A percentile compares a stretch with the other conserved stretches of the same genome.
phyloP scores from a whole-genome alignment of 2,329 filamentous ascomycete species.

The Talaromyces sp. region DNA sequence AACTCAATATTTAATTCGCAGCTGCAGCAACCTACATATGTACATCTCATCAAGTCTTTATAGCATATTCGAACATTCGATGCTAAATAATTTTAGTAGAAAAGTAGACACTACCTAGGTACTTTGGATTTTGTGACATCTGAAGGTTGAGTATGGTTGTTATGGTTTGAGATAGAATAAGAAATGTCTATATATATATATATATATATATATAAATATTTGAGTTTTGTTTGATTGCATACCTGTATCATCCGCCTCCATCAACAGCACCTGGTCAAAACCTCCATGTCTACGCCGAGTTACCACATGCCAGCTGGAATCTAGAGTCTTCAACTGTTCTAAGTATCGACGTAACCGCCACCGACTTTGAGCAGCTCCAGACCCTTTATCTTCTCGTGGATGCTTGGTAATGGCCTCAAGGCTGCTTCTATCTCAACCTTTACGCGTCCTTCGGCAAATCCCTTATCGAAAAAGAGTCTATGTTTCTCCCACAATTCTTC shows the following conservation, averaged over 20 bases:
- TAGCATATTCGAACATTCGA: background rate
- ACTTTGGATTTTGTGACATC: background rate
- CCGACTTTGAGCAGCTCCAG: background rate
- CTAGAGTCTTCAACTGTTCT: background rate
- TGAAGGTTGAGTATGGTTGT: background rate
- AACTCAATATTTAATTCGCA: too few species aligned
- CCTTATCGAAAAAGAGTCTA: background rate
- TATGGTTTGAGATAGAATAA: too few species aligned
- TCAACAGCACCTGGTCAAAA: background rate
- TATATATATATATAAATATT: too few species aligned
- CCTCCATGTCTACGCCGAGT: background rate
- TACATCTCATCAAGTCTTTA: background rate
- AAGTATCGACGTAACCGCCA: background rate
- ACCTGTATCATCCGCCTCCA: background rate
- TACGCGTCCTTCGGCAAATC: background rate
- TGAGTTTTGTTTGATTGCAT: background rate
- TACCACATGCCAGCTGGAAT: background rate
- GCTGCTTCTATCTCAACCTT: background rate
- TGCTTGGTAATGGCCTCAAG: background rate
- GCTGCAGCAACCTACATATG: background rate
- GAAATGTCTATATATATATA: background rate
- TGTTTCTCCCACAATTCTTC: background rate
- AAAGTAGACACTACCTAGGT: background rate
- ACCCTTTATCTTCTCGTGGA: background rate
- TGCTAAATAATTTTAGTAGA: background rate